Base-by-base conservation (phyloP, 495 filamentous ascomycete genomes). In the Penicillium bialowiezense region DNA sequence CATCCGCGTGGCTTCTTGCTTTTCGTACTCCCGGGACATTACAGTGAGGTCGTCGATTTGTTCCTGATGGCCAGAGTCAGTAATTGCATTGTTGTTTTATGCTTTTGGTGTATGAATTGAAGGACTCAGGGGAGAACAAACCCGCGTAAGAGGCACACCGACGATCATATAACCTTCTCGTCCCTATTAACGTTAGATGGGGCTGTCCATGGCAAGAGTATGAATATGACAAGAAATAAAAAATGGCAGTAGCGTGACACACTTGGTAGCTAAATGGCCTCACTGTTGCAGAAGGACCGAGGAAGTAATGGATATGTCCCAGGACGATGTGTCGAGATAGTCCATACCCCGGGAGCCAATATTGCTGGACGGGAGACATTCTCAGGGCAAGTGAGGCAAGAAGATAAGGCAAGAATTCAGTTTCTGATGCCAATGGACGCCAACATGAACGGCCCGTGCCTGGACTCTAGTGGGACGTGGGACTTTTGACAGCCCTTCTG, bases 91-190 rank as follows among this genome's bases (percentile, higher is more conserved):
- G 29, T 37, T 33, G 23, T 26, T 4, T n/a, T n/a, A n/a, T n/a
- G 23, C 8, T 26, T 4, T 26, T 26, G 23, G 23, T 26, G 8
- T 26, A 4, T 8, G 23, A 8, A 26, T 26, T 26, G 4, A 26
- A 8, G 8, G 23, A 26, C 4, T 26, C 23, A 26, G 23, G 23
- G 48, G 50, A 31, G 32, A 14, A 69, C 69, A 63, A 44, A 80
- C 77, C 63, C 77, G 67, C 49, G 77, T 80, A 37, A 80, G 61
- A 51, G 72, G 74, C 48, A 72, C 62, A 31, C 77, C 77, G 18
- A 64, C 62, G 39, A 80, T 71, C n/a, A 80, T 60, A 44, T 80
- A 80, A 24, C 77, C 77, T 62, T 80, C 76, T 32, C 77, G 74
- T 23, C 73, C 74, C 73, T 76, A 61, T 53, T 41, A 35, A 49